Evolutionary conservation across 768 basidiomycete species (phyloP).

Genomic region (Galerina sulciceps): DNA sequence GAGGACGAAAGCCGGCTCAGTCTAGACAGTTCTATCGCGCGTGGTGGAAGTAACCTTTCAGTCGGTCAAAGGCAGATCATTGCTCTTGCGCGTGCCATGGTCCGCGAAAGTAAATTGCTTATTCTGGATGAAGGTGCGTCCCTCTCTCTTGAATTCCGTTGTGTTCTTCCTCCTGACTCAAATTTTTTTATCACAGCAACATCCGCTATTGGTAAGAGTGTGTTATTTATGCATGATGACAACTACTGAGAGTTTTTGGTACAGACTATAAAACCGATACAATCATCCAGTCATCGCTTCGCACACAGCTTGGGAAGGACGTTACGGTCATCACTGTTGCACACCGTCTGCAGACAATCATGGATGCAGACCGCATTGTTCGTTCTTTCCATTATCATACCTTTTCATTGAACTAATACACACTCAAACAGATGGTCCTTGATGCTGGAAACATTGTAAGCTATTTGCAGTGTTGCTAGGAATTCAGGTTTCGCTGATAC

Average conservation of each 20-base stretch:
- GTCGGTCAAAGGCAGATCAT: constrained; percentile 80
- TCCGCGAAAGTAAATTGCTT: constrained; percentile 59
- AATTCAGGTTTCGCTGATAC: neutral
- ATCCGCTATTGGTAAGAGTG: constrained; percentile 32
- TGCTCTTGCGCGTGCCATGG: constrained; percentile 64
- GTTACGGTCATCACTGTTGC: constrained; percentile 70
- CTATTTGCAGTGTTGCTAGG: neutral
- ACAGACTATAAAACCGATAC: constrained; percentile 63
- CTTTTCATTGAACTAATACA: neutral
- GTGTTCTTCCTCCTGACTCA: neutral
- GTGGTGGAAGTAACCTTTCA: constrained; percentile 72
- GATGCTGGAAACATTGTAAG: constrained; percentile 46
- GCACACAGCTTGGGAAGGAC: constrained; percentile 63
- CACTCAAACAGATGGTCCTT: constrained; percentile 40
- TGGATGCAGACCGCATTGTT: constrained; percentile 62
- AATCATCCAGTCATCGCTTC: constrained; percentile 70
- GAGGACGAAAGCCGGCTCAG: constrained; percentile 52
- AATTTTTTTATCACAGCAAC: constrained; percentile 29
- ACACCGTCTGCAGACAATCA: constrained; percentile 68
- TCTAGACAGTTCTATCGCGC: constrained; percentile 47
- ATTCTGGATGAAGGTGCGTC: constrained; percentile 48
- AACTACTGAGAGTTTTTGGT: neutral
- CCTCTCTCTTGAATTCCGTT: neutral
- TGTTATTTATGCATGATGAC: neutral
- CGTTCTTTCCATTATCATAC: constrained; percentile 13